Evolutionary conservation across 2,329 filamentous ascomycete genomes (phyloP), one percentile per base, ranked within the genome.

Genomic region (Ceratocystis huliohia): DNA sequence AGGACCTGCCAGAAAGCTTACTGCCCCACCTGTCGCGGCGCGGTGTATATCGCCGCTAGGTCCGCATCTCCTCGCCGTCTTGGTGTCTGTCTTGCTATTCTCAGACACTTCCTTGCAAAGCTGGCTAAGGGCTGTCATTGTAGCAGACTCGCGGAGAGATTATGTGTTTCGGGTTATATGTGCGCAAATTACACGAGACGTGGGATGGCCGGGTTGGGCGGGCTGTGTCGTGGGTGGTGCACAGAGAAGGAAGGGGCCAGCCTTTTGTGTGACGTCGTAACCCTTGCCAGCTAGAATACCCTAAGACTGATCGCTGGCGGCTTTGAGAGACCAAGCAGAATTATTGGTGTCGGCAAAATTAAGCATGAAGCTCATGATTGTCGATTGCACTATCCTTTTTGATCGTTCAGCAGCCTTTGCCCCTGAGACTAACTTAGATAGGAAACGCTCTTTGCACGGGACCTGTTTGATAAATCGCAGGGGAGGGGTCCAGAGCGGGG

Each of bases 371-470:
- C 37, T 30, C 56, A 13, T 10, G 13, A 7, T 53, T 28, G 3
- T 20, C 56, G 28, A 33, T 33, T 37, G 53, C 33, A 1, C 8
- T 59, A n/a, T 59, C 8, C 8, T 53, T 30, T 33, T n/a, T 37
- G 3, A 30, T 8, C 33, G 28, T 7, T 7, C 5, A 13, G 45
- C 5, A 13, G 45, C 61, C 37, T 28, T 20, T 44, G 25, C 64
- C 63, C 64, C 64, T 65, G 64, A 57, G 44, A 15, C 64, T 65
- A 61, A 65, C 64, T 45, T 20, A 7, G 53, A 59, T 30, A 65
- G 64, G 64, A 65, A 65, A 65, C 28, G 5, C 56, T 37, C 28
- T 37, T 20, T 37, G 56, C 56, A 59, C 56, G n/a, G 56, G 28
- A 59, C 28, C 15, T 59, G 56, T 59, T 59, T 59, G 56, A 59